Evolutionary conservation across 2,329 filamentous ascomycete species (phyloP).

Genomic region (Chaetomiaceae sp.): DNA sequence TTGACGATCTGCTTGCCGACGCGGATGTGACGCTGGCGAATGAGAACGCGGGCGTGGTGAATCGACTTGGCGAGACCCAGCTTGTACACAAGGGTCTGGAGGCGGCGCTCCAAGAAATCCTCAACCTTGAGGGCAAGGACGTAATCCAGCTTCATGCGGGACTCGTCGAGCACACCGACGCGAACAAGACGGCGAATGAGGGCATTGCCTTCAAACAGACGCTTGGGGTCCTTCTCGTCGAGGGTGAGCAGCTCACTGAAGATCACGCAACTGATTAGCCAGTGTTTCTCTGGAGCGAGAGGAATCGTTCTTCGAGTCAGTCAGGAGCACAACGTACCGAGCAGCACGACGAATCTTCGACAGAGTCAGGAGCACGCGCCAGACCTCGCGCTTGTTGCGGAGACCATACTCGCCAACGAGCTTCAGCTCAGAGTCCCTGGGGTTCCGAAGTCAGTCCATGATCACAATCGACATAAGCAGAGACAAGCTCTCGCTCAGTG

Average conservation of each 20-base stretch:
- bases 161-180: constrained; percentile 99
- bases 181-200: constrained; percentile 99
- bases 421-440: constrained; percentile 98
- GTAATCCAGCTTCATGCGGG: constrained; percentile 99
- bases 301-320: no score
- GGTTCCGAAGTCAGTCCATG: constrained; percentile 57
- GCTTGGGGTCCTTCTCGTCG: constrained; percentile 99
- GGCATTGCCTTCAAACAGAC: constrained; percentile 99
- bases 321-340: constrained; percentile 57
- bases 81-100: constrained; percentile 99
- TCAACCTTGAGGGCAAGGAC: constrained; percentile 98
- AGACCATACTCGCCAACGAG: constrained; percentile 99
- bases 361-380: constrained; percentile 98
- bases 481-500: constrained; percentile 98
- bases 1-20: constrained; percentile 99
- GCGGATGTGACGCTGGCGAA: constrained; percentile 99
- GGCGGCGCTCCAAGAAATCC: constrained; percentile 99
- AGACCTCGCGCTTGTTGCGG: constrained; percentile 99
- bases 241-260: constrained; percentile 96
- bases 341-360: constrained; percentile 99
- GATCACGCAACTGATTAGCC: constrained; percentile 12
- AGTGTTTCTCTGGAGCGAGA: not conserved
- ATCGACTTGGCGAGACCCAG: constrained; percentile 99
- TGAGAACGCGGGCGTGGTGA: constrained; percentile 99
- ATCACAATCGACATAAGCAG: constrained; percentile 88